Evolutionary conservation across 1,284 basidiomycete species (phyloP).

Genomic region (Cryptococcus sp.): DNA sequence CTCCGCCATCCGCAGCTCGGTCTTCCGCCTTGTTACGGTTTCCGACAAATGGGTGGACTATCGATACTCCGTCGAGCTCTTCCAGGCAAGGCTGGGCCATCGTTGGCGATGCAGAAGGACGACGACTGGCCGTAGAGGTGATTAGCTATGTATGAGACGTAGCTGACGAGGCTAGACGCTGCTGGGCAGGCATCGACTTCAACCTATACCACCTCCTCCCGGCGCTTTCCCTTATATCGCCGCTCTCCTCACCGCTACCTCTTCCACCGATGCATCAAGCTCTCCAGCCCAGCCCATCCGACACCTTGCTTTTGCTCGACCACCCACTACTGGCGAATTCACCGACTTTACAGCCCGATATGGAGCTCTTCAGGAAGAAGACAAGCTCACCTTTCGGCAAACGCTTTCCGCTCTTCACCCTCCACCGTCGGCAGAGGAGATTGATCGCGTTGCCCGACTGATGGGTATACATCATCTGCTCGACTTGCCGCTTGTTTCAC

Average conservation of each 20-base stretch:
- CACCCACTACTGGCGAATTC: slow-evolving; percentile 65
- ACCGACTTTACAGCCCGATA: slow-evolving; percentile 88
- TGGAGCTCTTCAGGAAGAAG: slow-evolving; percentile 75
- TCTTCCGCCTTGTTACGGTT: slow-evolving; percentile 44
- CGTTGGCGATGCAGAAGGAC: slow-evolving; percentile 53
- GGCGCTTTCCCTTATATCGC: slow-evolving; percentile 69
- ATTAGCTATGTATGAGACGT: slow-evolving; percentile 12
- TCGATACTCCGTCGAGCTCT: slow-evolving; percentile 33
- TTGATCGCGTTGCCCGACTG: slow-evolving; percentile 41
- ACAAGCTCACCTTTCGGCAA: slow-evolving; percentile 58
- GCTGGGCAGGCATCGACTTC: slow-evolving; percentile 61
- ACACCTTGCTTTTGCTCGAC: slow-evolving; percentile 68
- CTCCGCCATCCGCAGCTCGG: slow-evolving; percentile 13
- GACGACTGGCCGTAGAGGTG: slow-evolving; percentile 60
- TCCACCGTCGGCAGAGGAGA: slow-evolving; percentile 33
- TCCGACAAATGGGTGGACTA: slow-evolving; percentile 56
- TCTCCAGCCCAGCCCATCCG: slow-evolving; percentile 56
- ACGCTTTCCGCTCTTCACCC: slow-evolving; percentile 28
- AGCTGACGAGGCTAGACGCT: slow-evolving; percentile 54
- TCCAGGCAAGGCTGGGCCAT: slow-evolving; percentile 59
- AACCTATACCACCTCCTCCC: slow-evolving; percentile 54
- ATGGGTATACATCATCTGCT: slow-evolving; percentile 60
- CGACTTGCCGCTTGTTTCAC: slow-evolving; percentile 72
- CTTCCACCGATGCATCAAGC: slow-evolving; percentile 4
- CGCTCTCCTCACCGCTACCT: slow-evolving; percentile 8